These are phyloP conservation scores for Lactarius quietus DNA, from an alignment of 768 basidiomycete species.

Conservation along the genomic window DNA sequence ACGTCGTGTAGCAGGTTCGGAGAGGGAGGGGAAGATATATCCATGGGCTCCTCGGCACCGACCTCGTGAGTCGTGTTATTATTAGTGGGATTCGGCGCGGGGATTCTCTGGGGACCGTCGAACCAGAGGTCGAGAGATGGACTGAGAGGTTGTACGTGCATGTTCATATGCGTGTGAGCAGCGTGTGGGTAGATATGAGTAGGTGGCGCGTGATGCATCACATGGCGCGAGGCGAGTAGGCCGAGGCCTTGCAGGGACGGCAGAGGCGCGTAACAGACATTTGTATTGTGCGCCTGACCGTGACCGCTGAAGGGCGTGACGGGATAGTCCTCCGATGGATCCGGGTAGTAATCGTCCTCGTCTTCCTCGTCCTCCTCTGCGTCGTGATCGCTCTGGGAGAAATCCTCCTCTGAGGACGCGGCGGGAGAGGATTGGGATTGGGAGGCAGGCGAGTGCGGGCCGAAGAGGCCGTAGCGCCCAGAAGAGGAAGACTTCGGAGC, in stretches of 20 bases:
- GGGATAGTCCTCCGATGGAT: slow-evolving; percentile 30
- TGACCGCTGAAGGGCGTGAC: slow-evolving; percentile 7
- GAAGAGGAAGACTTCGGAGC: slow-evolving; percentile 37
- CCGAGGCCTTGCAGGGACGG: slow-evolving; percentile 26
- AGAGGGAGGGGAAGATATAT: slow-evolving; percentile 15
- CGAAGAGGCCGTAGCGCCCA: slow-evolving; percentile 63
- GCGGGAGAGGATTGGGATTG: slow-evolving; percentile 37
- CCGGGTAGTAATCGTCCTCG: slow-evolving; percentile 56
- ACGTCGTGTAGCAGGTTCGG: slow-evolving; percentile 11
- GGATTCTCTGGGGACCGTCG: slow-evolving; percentile 7
- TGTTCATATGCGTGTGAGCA: slow-evolving; percentile 15
- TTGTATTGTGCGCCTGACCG: slow-evolving; percentile 7
- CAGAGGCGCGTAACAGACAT: slow-evolving; percentile 21
- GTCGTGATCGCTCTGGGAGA: slow-evolving; percentile 19
- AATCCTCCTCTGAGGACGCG: slow-evolving; percentile 35
- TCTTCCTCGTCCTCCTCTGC: slow-evolving; percentile 29
- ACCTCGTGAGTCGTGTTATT: background rate
- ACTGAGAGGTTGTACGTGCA: slow-evolving; percentile 11
- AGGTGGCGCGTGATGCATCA: slow-evolving; percentile 20
- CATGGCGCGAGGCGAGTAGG: slow-evolving; percentile 24
- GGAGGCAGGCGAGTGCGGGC: slow-evolving; percentile 39
- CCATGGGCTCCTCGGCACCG: slow-evolving; percentile 17
- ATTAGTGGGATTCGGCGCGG: background rate
- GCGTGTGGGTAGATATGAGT: slow-evolving; percentile 18
- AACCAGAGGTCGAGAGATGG: slow-evolving; percentile 21